Percentiles rank a stretch among this genome's conserved stretches.
Conservation (phyloP, 2,329 filamentous ascomycete species). For the Xylaria sp. region DNA sequence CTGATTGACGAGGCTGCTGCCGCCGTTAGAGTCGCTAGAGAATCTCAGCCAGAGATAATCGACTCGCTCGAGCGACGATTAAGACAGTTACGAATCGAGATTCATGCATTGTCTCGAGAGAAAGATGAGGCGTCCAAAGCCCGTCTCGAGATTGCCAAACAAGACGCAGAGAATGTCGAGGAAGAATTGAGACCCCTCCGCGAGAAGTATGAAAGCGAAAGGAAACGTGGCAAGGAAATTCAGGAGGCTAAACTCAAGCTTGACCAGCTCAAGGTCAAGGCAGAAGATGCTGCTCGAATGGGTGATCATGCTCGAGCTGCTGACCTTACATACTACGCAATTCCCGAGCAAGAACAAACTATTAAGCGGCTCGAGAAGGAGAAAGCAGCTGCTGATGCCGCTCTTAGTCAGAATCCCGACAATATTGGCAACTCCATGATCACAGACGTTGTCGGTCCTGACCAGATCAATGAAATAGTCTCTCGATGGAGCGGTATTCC, state of each 20-base stretch:
- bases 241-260: conserved; percentile 96
- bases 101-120: conserved; percentile 92
- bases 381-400: conserved; percentile 81
- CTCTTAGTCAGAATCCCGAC: conserved; percentile 63
- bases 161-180: conserved; percentile 92
- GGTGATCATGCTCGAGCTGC: conserved; percentile 88
- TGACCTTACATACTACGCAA: conserved; percentile 96
- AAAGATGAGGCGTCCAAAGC: conserved; percentile 92
- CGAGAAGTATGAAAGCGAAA: conserved; percentile 95
- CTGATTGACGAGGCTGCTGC: conserved; percentile 96
- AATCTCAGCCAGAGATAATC: conserved; percentile 95
- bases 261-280: conserved; percentile 88
- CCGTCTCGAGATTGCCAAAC: conserved; percentile 83
- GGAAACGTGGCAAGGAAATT: conserved; percentile 88
- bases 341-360: conserved; percentile 85
- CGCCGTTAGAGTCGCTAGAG: conserved; percentile 92
- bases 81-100: conserved; percentile 95
- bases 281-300: conserved; percentile 90
- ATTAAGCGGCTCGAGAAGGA: conserved; percentile 86
- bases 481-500: conserved; percentile 98
- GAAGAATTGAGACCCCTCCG: conserved; percentile 92
- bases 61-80: conserved; percentile 92
- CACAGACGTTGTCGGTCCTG: conserved; percentile 92
- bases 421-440: conserved; percentile 76
- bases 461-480: conserved; percentile 99